phyloP scores from a whole-genome alignment of 352 stramenopile genomes.

The Phytophthora idaei region DNA sequence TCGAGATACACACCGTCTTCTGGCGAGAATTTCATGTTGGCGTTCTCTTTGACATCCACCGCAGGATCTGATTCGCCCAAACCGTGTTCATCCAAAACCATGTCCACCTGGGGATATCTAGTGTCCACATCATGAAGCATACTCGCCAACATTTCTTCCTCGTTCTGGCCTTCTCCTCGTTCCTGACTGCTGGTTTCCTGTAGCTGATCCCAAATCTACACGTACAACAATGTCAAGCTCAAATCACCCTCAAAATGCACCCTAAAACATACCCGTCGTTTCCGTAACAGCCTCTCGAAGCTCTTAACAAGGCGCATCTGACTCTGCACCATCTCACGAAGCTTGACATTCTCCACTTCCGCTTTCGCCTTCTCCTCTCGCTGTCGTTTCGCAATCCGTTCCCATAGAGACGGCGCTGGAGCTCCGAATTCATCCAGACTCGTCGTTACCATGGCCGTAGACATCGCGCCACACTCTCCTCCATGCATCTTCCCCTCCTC shows the following conservation, averaged over 20 bases:
- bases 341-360: conserved; percentile 53
- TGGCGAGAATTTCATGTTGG: conserved; percentile 32
- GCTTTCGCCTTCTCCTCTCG: conserved; percentile 39
- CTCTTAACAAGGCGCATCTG: conserved; percentile 44
- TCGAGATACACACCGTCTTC: conserved; percentile 37
- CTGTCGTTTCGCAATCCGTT: conserved; percentile 47
- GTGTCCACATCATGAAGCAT: conserved; percentile 28
- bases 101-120: conserved; percentile 22
- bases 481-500: conserved; percentile 14
- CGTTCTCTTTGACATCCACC: conserved; percentile 17
- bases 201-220: conserved; percentile 38
- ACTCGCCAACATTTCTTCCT: conserved; percentile 33
- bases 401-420: conserved; percentile 37
- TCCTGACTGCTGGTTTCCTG: conserved; percentile 24
- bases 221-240: neutral
- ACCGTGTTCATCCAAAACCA: conserved; percentile 17
- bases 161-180: conserved; percentile 6
- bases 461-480: neutral
- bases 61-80: conserved; percentile 25
- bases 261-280: conserved; percentile 33
- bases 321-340: conserved; percentile 46
- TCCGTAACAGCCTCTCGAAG: conserved; percentile 46
- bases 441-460: conserved; percentile 8
- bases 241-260: neutral
- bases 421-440: conserved; percentile 5